Percentiles rank a stretch among this genome's conserved stretches.
These are phyloP conservation scores for Fusarium sororula DNA, from an alignment of 2,329 filamentous ascomycete genomes.

Conservation along the genomic window DNA sequence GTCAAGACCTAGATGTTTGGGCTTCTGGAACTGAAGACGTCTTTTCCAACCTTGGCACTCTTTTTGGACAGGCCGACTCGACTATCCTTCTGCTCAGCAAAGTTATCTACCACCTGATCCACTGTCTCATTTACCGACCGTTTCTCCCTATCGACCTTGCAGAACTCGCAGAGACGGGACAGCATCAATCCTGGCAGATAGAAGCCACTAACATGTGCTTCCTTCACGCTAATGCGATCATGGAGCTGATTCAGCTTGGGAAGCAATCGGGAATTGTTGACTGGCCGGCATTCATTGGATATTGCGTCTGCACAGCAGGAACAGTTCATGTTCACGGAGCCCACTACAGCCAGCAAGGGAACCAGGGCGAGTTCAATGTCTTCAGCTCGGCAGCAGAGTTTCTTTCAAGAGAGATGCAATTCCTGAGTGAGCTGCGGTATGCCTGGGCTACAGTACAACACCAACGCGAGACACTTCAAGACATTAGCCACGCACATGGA, in stretches of 20 bases:
- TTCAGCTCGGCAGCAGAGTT: conserved; percentile 73
- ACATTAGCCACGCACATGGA: conserved; percentile 79
- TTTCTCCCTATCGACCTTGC: conserved; percentile 86
- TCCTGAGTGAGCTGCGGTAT: conserved; percentile 77
- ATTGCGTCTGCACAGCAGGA: conserved; percentile 85
- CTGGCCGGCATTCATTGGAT: conserved; percentile 88
- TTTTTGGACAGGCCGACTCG: conserved; percentile 82
- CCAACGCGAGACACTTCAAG: conserved; percentile 80
- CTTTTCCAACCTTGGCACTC: conserved; percentile 77
- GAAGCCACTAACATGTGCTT: conserved; percentile 89
- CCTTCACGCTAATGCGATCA: conserved; percentile 86
- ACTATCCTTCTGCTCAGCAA: conserved; percentile 84
- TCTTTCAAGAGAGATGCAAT: conserved; percentile 80
- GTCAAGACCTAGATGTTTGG: conserved; percentile 87
- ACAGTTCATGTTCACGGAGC: conserved; percentile 89
- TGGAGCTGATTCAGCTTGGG: conserved; percentile 82
- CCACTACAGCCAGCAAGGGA: conserved; percentile 71
- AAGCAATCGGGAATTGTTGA: conserved; percentile 78
- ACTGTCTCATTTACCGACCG: conserved; percentile 86
- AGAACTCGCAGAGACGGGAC: conserved; percentile 80
- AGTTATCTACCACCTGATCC: conserved; percentile 85
- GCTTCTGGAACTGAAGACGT: conserved; percentile 81
- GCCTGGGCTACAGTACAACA: conserved; percentile 83
- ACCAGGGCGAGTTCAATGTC: conserved; percentile 66
- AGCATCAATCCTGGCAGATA: conserved; percentile 93